These are phyloP conservation scores for Colletotrichum ledebouriae DNA, from an alignment of 2,329 filamentous ascomycete species.

Conservation along the genomic window DNA sequence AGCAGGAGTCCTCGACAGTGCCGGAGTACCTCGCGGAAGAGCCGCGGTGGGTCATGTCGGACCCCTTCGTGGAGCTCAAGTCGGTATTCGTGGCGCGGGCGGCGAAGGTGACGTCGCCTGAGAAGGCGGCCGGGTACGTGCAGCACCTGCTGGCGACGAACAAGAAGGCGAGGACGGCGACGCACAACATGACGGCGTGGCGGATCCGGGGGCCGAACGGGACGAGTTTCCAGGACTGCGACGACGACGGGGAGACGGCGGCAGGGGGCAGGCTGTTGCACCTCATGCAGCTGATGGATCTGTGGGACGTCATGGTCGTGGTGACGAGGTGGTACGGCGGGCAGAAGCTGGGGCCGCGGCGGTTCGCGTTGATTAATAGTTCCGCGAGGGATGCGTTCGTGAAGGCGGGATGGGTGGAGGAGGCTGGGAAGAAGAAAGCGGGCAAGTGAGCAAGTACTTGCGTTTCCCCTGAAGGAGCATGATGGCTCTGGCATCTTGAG, in stretches of 20 bases:
- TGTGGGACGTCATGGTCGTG: slow-evolving; percentile 93
- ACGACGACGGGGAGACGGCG: slow-evolving; percentile 96
- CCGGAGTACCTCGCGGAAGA: slow-evolving; percentile 6
- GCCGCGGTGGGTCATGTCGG: slow-evolving; percentile 80
- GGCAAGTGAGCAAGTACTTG: slow-evolving; percentile 29
- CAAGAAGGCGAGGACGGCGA: slow-evolving; percentile 86
- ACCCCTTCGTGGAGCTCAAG: slow-evolving; percentile 82
- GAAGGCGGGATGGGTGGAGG: slow-evolving; percentile 77
- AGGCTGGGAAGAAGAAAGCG: slow-evolving; percentile 63
- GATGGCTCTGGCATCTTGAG: too few relatives aligned
- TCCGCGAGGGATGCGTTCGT: slow-evolving; percentile 88
- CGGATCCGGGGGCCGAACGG: slow-evolving; percentile 74
- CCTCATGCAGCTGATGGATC: slow-evolving; percentile 93
- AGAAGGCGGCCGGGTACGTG: slow-evolving; percentile 79
- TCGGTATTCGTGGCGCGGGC: slow-evolving; percentile 89
- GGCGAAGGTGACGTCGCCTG: slow-evolving; percentile 76
- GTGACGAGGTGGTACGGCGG: slow-evolving; percentile 97
- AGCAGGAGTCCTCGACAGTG: slow-evolving; percentile 35
- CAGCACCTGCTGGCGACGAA: slow-evolving; percentile 84
- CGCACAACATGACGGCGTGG: slow-evolving; percentile 97
- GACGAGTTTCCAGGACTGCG: slow-evolving; percentile 84
- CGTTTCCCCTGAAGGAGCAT: too few relatives aligned
- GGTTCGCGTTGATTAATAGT: slow-evolving; percentile 91
- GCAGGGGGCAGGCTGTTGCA: slow-evolving; percentile 88
- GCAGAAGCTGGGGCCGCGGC: slow-evolving; percentile 86